These are phyloP conservation scores for Neofusicoccum kwambonambiense DNA, from an alignment of 2,329 filamentous ascomycete genomes.

Conservation along the genomic window DNA sequence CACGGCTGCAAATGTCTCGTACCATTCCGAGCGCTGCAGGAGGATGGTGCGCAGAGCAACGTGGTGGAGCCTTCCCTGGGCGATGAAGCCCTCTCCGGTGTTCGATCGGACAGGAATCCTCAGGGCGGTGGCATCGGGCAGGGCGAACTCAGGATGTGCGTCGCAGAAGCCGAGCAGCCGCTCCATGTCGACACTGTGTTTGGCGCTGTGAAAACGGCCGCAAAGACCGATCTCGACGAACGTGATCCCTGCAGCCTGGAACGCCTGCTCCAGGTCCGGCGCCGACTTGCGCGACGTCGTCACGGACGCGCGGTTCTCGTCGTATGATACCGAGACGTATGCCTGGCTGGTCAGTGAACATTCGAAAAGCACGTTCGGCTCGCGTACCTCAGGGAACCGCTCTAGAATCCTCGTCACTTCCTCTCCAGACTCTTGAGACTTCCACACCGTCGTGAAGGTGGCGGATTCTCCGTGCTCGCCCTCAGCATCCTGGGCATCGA, in stretches of 20 bases:
- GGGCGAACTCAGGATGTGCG: neutral
- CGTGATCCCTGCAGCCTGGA: neutral
- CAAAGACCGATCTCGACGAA: neutral
- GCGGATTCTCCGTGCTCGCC: neutral
- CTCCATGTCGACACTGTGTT: neutral
- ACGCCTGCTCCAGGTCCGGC: neutral
- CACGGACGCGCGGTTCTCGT: neutral
- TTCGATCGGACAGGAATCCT: neutral
- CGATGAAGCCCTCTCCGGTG: too few species aligned
- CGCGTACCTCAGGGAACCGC: neutral
- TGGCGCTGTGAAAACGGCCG: neutral
- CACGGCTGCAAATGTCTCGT: neutral
- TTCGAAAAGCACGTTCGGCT: too few species aligned
- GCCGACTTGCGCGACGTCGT: neutral
- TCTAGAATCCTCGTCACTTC: neutral
- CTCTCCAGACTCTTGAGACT: neutral
- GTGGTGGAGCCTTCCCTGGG: too few species aligned
- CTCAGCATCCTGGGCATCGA: slow-evolving; percentile 9
- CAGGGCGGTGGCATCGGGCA: neutral
- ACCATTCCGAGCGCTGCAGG: neutral
- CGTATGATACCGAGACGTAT: neutral
- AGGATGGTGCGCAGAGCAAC: neutral
- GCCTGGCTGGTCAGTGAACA: too few species aligned
- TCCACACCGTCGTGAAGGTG: slow-evolving; percentile 1
- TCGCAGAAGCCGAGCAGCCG: neutral